phyloP scores from a whole-genome alignment of 192 early-diverging fungal species.

The Pilaira anomala region DNA sequence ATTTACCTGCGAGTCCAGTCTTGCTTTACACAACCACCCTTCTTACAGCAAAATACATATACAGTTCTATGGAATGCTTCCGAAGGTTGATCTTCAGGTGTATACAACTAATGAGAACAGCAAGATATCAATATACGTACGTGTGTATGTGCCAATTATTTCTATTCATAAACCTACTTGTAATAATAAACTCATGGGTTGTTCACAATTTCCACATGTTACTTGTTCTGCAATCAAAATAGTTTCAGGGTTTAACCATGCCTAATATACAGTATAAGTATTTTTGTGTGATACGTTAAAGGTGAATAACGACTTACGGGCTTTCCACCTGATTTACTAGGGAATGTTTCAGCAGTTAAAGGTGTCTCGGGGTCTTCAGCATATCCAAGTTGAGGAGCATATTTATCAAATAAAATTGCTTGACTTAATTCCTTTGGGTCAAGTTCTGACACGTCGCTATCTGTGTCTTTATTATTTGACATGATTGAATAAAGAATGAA shows the following conservation, averaged over 20 bases:
- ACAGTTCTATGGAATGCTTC: conserved; percentile 90
- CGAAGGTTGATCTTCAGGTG: conserved; percentile 82
- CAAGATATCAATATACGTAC: not conserved
- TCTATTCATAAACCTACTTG: too few relatives aligned
- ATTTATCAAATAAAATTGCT: conserved; percentile 15
- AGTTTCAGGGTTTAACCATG: conserved; percentile 78
- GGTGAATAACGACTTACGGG: conserved; percentile 54
- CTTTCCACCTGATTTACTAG: conserved; percentile 84
- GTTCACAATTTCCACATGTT: conserved; percentile 67
- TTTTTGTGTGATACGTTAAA: not conserved
- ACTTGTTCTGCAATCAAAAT: conserved; percentile 59
- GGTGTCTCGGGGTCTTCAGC: conserved; percentile 65
- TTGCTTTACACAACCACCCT: conserved; percentile 73
- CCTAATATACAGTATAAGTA: conserved; percentile 28
- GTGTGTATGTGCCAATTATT: conserved; percentile 4
- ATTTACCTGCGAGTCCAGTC: conserved; percentile 51
- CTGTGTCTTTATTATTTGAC: conserved; percentile 16
- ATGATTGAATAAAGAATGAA: not conserved
- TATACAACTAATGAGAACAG: conserved; percentile 67
- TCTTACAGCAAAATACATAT: conserved; percentile 92
- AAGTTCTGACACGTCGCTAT: conserved; percentile 15
- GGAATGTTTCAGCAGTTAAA: conserved; percentile 61
- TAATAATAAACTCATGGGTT: conserved; percentile 73
- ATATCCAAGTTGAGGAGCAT: conserved; percentile 62
- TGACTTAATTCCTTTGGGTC: conserved; percentile 13